Percentiles rank a stretch among this genome's conserved stretches.
These are phyloP conservation scores for Angomonas deanei DNA, from an alignment of 208 protist species.

Conservation along the genomic window DNA sequence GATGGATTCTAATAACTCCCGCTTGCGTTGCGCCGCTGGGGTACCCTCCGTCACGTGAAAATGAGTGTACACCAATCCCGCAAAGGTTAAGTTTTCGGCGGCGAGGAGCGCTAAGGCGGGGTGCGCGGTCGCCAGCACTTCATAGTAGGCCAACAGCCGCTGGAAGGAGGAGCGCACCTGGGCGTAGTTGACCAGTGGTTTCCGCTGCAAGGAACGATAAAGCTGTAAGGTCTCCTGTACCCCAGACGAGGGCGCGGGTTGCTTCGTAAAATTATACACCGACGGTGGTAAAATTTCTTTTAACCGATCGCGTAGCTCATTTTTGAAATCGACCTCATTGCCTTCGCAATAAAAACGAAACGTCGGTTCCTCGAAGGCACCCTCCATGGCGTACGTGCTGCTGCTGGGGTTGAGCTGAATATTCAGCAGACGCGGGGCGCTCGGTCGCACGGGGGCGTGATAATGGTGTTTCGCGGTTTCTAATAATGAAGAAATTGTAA, in stretches of 20 bases:
- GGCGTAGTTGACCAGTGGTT: conserved; percentile 67
- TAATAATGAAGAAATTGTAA: neutral
- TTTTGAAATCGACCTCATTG: conserved; percentile 76
- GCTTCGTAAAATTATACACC: conserved; percentile 49
- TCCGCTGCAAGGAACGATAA: conserved; percentile 50
- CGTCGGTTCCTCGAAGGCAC: conserved; percentile 83
- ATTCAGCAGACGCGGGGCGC: neutral
- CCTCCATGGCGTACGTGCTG: conserved; percentile 62
- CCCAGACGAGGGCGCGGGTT: neutral
- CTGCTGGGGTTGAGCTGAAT: conserved; percentile 44
- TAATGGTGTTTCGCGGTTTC: neutral
- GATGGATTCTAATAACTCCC: conserved; percentile 45
- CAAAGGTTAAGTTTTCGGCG: conserved; percentile 84
- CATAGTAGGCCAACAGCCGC: conserved; percentile 64
- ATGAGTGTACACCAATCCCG: conserved; percentile 67
- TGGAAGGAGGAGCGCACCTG: conserved; percentile 74
- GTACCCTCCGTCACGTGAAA: conserved; percentile 22
- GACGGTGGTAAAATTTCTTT: conserved; percentile 35
- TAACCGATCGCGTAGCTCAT: conserved; percentile 64
- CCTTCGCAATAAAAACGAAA: conserved; percentile 84
- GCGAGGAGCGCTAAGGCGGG: conserved; percentile 54
- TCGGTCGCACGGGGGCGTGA: neutral
- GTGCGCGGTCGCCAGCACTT: conserved; percentile 62
- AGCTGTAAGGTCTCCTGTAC: conserved; percentile 39
- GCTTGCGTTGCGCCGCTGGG: conserved; percentile 10